These are phyloP conservation scores for Suhomyces faveliae DNA, from an alignment of 805 yeast species.

Conservation along the genomic window DNA sequence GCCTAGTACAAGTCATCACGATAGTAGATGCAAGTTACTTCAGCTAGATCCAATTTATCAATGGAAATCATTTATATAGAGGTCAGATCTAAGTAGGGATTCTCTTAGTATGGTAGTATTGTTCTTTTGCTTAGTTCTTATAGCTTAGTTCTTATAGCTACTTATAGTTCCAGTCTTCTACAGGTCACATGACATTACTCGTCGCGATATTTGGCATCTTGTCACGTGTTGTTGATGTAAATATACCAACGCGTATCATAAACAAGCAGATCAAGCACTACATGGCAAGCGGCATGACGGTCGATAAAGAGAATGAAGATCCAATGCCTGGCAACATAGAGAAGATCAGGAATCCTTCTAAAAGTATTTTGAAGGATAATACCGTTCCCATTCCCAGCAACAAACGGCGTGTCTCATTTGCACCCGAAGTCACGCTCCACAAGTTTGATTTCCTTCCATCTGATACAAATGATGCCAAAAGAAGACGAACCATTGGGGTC, in stretches of 20 bases:
- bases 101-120: no score
- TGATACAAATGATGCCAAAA: constrained; percentile 12
- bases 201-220: no score
- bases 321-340: constrained; percentile 7
- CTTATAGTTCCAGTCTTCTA: no score
- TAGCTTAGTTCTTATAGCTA: no score
- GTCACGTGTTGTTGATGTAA: not conserved
- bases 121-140: no score
- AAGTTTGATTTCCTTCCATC: constrained; percentile 44
- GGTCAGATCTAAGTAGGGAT: no score
- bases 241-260: constrained; percentile 4
- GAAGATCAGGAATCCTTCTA: constrained; percentile 10
- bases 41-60: no score
- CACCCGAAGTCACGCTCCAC: constrained; percentile 69
- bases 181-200: not conserved
- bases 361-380: constrained; percentile 24
- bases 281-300: not conserved
- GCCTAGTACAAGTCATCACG: no score
- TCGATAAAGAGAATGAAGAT: constrained; percentile 3
- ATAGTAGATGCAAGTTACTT: no score
- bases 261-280: not conserved
- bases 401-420: constrained; percentile 68
- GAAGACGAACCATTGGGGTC: constrained; percentile 29
- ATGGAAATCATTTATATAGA: no score
- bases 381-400: constrained; percentile 20